Evolutionary conservation across 2,329 filamentous ascomycete genomes (phyloP).

Genomic region (Xylariaceae sp.): DNA sequence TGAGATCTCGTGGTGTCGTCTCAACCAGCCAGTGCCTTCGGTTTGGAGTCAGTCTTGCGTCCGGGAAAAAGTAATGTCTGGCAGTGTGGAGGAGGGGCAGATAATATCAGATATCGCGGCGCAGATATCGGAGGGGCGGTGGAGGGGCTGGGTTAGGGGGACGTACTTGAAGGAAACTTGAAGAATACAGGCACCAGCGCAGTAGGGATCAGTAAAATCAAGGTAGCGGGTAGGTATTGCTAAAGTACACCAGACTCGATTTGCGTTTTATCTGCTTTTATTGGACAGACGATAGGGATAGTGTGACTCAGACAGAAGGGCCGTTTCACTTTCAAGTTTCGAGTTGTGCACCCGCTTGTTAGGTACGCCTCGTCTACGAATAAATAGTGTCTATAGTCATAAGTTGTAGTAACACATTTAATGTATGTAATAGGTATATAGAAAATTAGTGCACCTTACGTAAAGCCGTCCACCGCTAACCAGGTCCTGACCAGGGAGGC

Average conservation of each 20-base stretch:
- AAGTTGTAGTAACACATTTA: no score
- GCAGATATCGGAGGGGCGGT: not conserved
- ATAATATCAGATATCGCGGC: not conserved
- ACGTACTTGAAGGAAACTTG: not conserved
- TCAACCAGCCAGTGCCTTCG: constrained; percentile 2
- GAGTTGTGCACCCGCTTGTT: no score
- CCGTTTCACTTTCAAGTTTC: no score
- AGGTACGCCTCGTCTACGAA: not conserved
- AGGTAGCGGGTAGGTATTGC: no score
- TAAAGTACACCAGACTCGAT: no score
- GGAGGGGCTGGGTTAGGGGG: not conserved
- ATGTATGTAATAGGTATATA: no score
- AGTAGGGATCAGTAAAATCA: no score
- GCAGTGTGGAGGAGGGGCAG: constrained; percentile 10
- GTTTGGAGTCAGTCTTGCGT: not conserved
- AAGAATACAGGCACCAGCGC: no score
- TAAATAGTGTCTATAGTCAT: no score
- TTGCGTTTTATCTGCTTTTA: not conserved
- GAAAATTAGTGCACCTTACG: no score
- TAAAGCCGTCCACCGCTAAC: no score
- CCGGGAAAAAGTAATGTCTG: constrained; percentile 1
- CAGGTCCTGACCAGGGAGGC: no score
- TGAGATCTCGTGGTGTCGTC: not conserved
- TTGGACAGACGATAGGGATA: not conserved
- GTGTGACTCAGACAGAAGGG: not conserved